Conservation (phyloP, 805 yeast species). For the Hanseniaspora taiwanica region DNA sequence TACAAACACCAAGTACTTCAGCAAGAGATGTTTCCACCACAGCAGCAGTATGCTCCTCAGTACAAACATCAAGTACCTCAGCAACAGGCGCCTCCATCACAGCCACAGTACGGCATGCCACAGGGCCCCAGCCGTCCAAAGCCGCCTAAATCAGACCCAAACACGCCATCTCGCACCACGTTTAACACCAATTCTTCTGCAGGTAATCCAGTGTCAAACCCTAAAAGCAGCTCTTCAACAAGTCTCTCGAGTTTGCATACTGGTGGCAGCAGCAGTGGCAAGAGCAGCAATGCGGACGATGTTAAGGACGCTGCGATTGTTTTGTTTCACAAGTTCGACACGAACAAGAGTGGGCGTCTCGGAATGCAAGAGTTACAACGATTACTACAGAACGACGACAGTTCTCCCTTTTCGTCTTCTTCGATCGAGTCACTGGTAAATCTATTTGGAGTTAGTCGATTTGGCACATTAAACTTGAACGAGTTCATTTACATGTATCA, state of each 20-base stretch:
- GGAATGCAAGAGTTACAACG: constrained; percentile 24
- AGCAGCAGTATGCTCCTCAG: constrained; percentile 1
- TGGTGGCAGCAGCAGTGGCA: constrained; percentile 1
- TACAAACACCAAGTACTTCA: not conserved
- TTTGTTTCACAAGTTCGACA: constrained; percentile 21
- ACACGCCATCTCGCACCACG: not conserved
- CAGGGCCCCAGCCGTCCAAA: too few species aligned
- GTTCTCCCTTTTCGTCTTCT: constrained; percentile 20
- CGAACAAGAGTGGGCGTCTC: constrained; percentile 17
- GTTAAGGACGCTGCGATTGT: constrained; percentile 19
- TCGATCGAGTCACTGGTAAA: constrained; percentile 24
- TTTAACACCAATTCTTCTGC: not conserved
- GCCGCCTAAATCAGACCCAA: too few species aligned
- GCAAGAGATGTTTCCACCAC: not conserved
- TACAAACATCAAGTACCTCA: too few species aligned
- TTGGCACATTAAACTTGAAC: constrained; percentile 21
- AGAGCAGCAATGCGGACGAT: constrained; percentile 7
- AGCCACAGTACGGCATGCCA: constrained; percentile 3
- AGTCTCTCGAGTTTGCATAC: not conserved
- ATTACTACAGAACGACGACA: constrained; percentile 24
- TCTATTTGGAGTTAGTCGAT: constrained; percentile 23
- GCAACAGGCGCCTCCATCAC: constrained; percentile 2
- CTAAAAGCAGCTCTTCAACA: not conserved
- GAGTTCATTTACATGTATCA: constrained; percentile 24
- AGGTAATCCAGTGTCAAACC: too few species aligned